A percentile compares a stretch with the other conserved stretches of the same genome.
phyloP scores from a whole-genome alignment of 164 flowering plant genomes.

The Vitis rotundifolia region DNA sequence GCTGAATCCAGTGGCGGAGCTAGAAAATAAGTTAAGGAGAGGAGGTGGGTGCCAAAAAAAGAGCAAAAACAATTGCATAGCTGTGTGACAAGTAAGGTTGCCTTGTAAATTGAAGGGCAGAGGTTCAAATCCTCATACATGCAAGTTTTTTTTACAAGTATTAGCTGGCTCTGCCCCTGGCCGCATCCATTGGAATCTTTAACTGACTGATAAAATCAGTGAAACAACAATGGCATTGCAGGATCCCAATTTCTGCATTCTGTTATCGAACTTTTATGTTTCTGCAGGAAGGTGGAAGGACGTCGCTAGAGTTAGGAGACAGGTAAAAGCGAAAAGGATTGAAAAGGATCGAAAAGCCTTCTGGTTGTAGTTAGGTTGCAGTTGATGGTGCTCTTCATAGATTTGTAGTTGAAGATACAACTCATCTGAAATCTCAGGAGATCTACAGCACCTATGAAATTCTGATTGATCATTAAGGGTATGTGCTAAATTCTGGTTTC shows the following conservation, averaged over 20 bases:
- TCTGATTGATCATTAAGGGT: constrained; percentile 12
- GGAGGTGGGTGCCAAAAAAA: too few relatives aligned
- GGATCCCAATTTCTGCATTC: constrained; percentile 8
- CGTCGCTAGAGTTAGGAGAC: constrained; percentile 15
- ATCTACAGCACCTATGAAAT: constrained; percentile 1
- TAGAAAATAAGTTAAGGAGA: too few relatives aligned
- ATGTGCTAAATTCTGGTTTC: constrained; percentile 10
- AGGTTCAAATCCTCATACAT: too few relatives aligned
- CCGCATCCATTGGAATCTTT: constrained; percentile 15
- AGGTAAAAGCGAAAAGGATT: constrained; percentile 5
- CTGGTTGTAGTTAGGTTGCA: constrained; percentile 21
- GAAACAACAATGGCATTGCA: not conserved
- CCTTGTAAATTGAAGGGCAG: too few relatives aligned
- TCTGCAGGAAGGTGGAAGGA: constrained; percentile 25
- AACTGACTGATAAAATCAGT: constrained; percentile 13
- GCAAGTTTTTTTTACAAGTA: too few relatives aligned
- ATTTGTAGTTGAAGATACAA: constrained; percentile 16
- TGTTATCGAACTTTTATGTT: constrained; percentile 18
- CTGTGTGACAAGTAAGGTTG: too few relatives aligned
- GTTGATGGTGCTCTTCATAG: constrained; percentile 8
- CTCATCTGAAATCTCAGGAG: constrained; percentile 13
- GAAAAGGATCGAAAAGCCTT: constrained; percentile 10
- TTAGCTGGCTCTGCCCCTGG: not conserved
- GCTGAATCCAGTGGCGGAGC: constrained; percentile 9
- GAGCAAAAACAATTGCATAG: too few relatives aligned